These are phyloP conservation scores for Papiliotrema fonsecae DNA, from an alignment of 1,284 basidiomycete species.

Conservation along the genomic window DNA sequence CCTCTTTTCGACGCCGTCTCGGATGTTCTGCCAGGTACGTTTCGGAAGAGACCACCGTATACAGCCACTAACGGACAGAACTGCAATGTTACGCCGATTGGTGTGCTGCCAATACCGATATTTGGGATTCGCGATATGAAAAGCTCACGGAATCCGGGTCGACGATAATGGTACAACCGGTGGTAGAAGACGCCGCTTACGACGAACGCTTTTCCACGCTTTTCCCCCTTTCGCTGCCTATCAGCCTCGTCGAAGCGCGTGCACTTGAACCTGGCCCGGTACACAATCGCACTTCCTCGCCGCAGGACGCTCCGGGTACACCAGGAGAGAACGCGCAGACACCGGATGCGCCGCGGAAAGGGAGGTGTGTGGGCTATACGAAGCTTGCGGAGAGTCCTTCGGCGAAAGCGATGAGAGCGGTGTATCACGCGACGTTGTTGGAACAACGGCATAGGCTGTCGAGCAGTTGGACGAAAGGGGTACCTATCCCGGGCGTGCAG, in stretches of 20 bases:
- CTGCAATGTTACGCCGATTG: conserved; percentile 60
- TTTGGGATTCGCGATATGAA: conserved; percentile 59
- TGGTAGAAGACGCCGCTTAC: conserved; percentile 23
- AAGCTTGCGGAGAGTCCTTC: conserved; percentile 9
- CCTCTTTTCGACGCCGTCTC: conserved; percentile 74
- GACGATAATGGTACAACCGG: conserved; percentile 22
- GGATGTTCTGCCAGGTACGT: conserved; percentile 65
- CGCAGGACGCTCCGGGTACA: not conserved
- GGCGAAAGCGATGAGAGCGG: conserved; percentile 29
- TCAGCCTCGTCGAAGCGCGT: conserved; percentile 19
- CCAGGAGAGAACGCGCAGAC: no score
- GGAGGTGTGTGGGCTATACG: not conserved
- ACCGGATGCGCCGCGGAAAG: not conserved
- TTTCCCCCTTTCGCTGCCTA: conserved; percentile 47
- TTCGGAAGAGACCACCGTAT: conserved; percentile 1
- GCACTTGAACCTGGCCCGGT: conserved; percentile 11
- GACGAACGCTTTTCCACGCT: conserved; percentile 46
- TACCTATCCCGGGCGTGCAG: conserved; percentile 13
- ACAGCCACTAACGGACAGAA: conserved; percentile 49
- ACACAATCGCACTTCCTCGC: not conserved
- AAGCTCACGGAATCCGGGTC: conserved; percentile 42
- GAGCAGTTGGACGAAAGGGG: conserved; percentile 7
- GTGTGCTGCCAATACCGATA: conserved; percentile 60
- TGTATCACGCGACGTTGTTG: conserved; percentile 30
- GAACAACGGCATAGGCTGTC: conserved; percentile 13